Base-by-base conservation (phyloP, 768 basidiomycete genomes). In the Agaricus subrufescens region DNA sequence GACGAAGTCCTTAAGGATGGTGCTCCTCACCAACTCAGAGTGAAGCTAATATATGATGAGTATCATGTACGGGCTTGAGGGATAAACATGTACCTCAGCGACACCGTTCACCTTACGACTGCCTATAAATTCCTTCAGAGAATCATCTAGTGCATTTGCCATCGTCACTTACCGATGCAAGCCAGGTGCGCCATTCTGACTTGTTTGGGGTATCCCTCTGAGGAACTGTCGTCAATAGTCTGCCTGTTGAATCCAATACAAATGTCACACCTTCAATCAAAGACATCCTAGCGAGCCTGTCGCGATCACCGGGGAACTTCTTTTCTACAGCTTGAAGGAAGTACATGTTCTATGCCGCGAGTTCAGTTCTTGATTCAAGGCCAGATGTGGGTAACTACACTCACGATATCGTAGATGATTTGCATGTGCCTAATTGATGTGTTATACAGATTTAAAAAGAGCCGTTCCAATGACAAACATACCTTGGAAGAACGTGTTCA, bases 31-130 rank as follows among this genome's bases (percentile, higher is more conserved):
- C 44, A 98, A 82, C 52, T 93, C 87, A 57, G 87, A 90, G 76
- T 98, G 97, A 27, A 98, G 77, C 82, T 86, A 55, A 29, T 47
- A 40, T 12, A 12, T n/a, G 29, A 25, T 47, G 29, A 47, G 29
- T 31, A 52, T 23, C n/a, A 8, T 29, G 6, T 9, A 23, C 6
- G 12, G 19, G 29, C 3, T n/a, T 31, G 45, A 19, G 26, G 48
- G 25, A 48, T 15, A 50, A 38, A 12, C 15, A 40, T 27, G 12
- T 37, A 87, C 84, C 75, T 94, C 96, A 9, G 97, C 96, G 12
- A 98, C 97, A 65, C 97, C 96, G 63, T 99, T 99, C 65, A 94
- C 89, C 67, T 86, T 90, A 62, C 86, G 82, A 65, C 87, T 89
- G 29, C 85, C 84, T 85, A 56, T 49, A 60, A 4, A 11, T 23